Evolutionary conservation across 345 rosid genomes (phyloP).

Genomic region (Gossypium herbaceum): DNA sequence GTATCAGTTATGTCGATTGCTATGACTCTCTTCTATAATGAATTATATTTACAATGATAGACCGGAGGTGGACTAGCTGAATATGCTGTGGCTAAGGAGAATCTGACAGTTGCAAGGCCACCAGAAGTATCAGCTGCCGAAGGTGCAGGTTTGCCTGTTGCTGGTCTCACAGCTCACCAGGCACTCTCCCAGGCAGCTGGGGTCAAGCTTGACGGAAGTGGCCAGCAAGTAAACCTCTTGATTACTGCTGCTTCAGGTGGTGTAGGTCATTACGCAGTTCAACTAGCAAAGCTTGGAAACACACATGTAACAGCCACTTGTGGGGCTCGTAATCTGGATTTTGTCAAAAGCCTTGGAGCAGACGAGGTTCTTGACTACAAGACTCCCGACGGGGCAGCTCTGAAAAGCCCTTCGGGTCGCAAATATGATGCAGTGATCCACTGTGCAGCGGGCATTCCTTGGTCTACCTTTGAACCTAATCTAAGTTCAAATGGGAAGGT

Average conservation of each 20-base stretch:
- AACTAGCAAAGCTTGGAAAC: constrained; percentile 11
- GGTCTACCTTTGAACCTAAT: constrained; percentile 59
- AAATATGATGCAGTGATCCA: constrained; percentile 63
- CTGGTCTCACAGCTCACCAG: constrained; percentile 63
- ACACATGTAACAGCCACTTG: constrained; percentile 7
- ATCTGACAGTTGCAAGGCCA: constrained; percentile 48
- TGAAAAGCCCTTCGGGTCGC: neutral
- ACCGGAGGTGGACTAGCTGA: constrained; percentile 62
- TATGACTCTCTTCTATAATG: neutral
- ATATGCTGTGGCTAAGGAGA: constrained; percentile 57
- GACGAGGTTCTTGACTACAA: constrained; percentile 10
- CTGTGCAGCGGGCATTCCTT: constrained; percentile 53
- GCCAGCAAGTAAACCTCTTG: constrained; percentile 36
- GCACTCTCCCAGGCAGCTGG: constrained; percentile 55
- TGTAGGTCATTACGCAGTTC: constrained; percentile 11
- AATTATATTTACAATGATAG: constrained; percentile 27
- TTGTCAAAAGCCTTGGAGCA: neutral
- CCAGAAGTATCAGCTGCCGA: constrained; percentile 63
- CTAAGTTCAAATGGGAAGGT: constrained; percentile 56
- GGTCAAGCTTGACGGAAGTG: constrained; percentile 61
- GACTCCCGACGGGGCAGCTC: constrained; percentile 45
- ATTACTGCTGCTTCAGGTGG: constrained; percentile 4
- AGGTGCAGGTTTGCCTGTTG: constrained; percentile 55
- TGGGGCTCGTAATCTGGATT: neutral
- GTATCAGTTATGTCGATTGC: neutral